Base-by-base conservation (phyloP, 2,329 filamentous ascomycete species). In the Pseudogymnoascus sp. region DNA sequence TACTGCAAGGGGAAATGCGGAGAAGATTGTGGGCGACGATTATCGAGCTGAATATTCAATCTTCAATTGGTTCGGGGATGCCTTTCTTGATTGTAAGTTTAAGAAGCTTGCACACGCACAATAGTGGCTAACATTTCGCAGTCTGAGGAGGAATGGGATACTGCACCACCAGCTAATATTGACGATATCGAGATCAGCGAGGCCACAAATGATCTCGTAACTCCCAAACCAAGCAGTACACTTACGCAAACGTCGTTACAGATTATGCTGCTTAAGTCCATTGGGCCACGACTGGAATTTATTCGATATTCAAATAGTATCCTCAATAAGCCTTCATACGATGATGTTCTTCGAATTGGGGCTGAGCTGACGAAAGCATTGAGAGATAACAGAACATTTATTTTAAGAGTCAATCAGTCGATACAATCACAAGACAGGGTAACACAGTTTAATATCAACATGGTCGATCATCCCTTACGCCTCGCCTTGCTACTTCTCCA, bases 401-500 rank as follows among this genome's bases (percentile, higher is more conserved):
- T 70, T 8, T 56, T 16, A 6, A 18, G 28, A 18, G 28, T 18
- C 18, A 23, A 59, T 18, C 28, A 42, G 35, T 12, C n/a, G 35
- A n/a, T 28, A 37, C 10, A 40, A 59, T 35, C 40, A 50, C 62
- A 65, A 31, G 31, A 16, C 25, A 60, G 44, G 31, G 35, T 63
- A n/a, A 53, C 59, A 5, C 37, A 44, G 2, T 16, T 66, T n/a
- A 59, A 28, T 23, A 62, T 33, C 23, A 82, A 82, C 63, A 69
- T 84, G 4, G 71, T 83, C 25, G 78, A 84, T 59, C 78, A 80
- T 42, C 73, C 82, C 0, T 74, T 82, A 3, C 79, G 80, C 4
- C 80, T 84, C 12, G 85, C 84, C 67, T 67, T 85, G 1, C 76
- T 86, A 12, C 76, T 78, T 0, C 73, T 87, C 0, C 83, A 87